Evolutionary conservation across 176 grass and related monocot genomes (phyloP).

Genomic region (Chloris gayana): DNA sequence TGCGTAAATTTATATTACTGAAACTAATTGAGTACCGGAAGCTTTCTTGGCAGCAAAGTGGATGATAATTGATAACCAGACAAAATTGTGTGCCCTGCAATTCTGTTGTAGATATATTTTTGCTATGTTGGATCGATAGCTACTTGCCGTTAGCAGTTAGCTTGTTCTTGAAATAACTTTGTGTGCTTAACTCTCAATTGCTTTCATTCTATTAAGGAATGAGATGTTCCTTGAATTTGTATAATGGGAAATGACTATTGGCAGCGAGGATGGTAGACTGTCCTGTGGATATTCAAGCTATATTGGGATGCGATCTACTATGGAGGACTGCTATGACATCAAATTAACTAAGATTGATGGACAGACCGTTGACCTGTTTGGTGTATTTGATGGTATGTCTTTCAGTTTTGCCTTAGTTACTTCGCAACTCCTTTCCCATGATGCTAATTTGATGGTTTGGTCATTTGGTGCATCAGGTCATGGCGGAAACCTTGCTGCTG

Average conservation of each 20-base stretch:
- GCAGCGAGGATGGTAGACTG: conserved; percentile 70
- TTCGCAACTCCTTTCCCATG: conserved; percentile 8
- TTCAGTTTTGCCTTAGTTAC: conserved; percentile 26
- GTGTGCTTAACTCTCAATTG: background rate
- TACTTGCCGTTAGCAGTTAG: background rate
- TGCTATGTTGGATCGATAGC: background rate
- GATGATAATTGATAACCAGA: background rate
- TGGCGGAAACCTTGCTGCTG: conserved; percentile 70
- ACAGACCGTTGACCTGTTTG: conserved; percentile 67
- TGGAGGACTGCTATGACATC: conserved; percentile 85
- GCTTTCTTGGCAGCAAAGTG: background rate
- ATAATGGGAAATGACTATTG: conserved; percentile 19
- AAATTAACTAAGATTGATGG: conserved; percentile 59
- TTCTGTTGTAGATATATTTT: conserved; percentile 13
- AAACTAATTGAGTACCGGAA: background rate
- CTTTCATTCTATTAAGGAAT: background rate
- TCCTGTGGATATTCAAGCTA: conserved; percentile 78
- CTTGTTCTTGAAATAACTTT: background rate
- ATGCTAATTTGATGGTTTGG: conserved; percentile 25
- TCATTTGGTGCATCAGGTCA: conserved; percentile 59
- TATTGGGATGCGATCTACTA: conserved; percentile 62
- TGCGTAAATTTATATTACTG: background rate
- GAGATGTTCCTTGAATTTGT: conserved; percentile 8
- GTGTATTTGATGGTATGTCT: conserved; percentile 81
- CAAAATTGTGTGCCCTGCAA: background rate